Conservation (phyloP, 257 asterid genomes). For the Ehretia macrophylla region DNA sequence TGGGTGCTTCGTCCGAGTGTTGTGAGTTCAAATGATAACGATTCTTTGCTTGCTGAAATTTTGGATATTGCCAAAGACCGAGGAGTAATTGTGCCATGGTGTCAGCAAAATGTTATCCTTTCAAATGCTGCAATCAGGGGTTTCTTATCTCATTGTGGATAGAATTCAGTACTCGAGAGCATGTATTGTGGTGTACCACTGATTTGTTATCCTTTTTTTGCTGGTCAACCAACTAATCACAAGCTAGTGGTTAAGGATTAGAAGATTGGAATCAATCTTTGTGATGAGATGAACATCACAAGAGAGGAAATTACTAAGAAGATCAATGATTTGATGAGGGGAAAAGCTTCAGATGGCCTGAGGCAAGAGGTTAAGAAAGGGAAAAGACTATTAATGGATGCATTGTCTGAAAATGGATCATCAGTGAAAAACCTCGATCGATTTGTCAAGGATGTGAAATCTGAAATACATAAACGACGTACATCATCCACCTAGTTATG, state of each 20-base stretch:
- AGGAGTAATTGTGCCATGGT: constrained; percentile 41
- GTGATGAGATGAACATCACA: constrained; percentile 18
- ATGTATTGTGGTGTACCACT: constrained; percentile 46
- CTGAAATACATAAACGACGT: background rate
- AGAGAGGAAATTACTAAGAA: constrained; percentile 30
- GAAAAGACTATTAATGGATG: constrained; percentile 19
- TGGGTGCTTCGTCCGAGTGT: constrained; percentile 23
- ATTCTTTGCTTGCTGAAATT: constrained; percentile 30
- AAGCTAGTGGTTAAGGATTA: constrained; percentile 54
- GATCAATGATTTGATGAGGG: constrained; percentile 33
- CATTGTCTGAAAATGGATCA: constrained; percentile 24
- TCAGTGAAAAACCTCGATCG: constrained; percentile 26
- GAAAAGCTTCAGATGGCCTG: constrained; percentile 20
- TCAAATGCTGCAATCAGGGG: constrained; percentile 35
- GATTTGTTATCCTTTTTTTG: constrained; percentile 41
- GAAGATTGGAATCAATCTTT: constrained; percentile 49
- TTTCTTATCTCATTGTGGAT: constrained; percentile 48
- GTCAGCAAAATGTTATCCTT: constrained; percentile 27
- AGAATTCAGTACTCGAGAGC: constrained; percentile 50
- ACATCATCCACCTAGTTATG: background rate
- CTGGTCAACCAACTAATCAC: constrained; percentile 44
- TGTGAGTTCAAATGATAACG: constrained; percentile 8
- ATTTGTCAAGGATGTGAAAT: constrained; percentile 38
- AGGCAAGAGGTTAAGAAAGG: constrained; percentile 27
- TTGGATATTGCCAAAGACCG: constrained; percentile 13